Evolutionary conservation across 768 basidiomycete species (phyloP).

Genomic region (Podaxis mareebaensis): DNA sequence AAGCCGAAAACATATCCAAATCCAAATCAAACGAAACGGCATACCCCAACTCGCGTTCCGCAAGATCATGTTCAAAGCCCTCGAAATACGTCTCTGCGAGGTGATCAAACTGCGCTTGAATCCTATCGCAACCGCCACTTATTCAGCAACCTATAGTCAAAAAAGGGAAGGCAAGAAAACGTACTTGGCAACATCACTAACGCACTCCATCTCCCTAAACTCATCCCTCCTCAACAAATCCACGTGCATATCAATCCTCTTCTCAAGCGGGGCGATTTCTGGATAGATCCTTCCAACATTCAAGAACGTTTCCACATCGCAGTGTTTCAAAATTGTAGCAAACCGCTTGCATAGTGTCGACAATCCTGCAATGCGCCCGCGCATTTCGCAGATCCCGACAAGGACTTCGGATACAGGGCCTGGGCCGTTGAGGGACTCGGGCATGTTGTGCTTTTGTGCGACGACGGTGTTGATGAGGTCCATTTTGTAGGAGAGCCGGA

Average conservation of each 20-base stretch:
- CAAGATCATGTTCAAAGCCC: conserved; percentile 82
- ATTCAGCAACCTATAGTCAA: not conserved
- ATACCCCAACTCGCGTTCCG: conserved; percentile 86
- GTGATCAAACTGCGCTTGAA: conserved; percentile 93
- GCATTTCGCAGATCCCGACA: conserved; percentile 97
- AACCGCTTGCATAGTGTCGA: conserved; percentile 89
- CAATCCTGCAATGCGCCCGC: conserved; percentile 78
- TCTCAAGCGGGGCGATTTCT: conserved; percentile 88
- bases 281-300: conserved; percentile 79
- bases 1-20: conserved; percentile 91
- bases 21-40: conserved; percentile 84
- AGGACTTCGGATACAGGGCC: conserved; percentile 79
- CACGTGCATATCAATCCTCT: conserved; percentile 89
- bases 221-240: conserved; percentile 83
- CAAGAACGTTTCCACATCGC: conserved; percentile 85
- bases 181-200: conserved; percentile 84
- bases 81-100: conserved; percentile 85
- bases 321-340: conserved; percentile 76
- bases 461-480: conserved; percentile 84
- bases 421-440: conserved; percentile 82
- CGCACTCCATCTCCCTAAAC: conserved; percentile 93
- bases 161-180: conserved; percentile 25
- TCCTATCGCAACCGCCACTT: conserved; percentile 43
- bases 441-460: conserved; percentile 79
- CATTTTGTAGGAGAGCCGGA: conserved; percentile 81